Evolutionary conservation across 371 early-diverging fungal species (phyloP).

Genomic region (Rhizomucor miehei): DNA sequence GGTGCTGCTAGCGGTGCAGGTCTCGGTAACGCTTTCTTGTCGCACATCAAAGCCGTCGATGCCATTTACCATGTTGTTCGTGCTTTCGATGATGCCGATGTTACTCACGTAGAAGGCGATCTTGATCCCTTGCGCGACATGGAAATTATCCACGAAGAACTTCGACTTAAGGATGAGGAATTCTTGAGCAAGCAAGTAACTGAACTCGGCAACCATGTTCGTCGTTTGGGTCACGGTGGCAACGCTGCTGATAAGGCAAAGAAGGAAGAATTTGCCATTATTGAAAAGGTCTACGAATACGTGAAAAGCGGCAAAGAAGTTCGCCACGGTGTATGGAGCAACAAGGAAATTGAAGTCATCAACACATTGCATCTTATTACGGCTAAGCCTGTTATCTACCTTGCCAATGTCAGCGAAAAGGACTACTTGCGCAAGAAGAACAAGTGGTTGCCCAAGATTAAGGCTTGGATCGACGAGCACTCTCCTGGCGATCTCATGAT

Average conservation of each 20-base stretch:
- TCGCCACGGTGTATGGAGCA: conserved; percentile 87
- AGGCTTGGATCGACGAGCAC: conserved; percentile 90
- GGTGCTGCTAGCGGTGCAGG: conserved; percentile 92
- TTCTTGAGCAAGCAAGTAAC: conserved; percentile 71
- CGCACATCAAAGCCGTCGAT: conserved; percentile 96
- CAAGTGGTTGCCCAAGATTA: conserved; percentile 89
- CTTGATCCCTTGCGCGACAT: conserved; percentile 96
- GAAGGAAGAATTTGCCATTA: conserved; percentile 82
- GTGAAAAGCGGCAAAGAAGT: conserved; percentile 80
- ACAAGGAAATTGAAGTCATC: conserved; percentile 92
- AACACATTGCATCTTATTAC: conserved; percentile 91
- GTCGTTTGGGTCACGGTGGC: conserved; percentile 74
- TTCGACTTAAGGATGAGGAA: conserved; percentile 94
- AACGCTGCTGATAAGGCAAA: conserved; percentile 83
- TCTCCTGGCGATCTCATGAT: conserved; percentile 86
- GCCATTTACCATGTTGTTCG: conserved; percentile 99
- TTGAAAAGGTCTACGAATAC: conserved; percentile 73
- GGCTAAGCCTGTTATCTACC: conserved; percentile 97
- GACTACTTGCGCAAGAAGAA: conserved; percentile 91
- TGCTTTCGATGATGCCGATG: conserved; percentile 83
- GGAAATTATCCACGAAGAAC: conserved; percentile 95
- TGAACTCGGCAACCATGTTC: conserved; percentile 58
- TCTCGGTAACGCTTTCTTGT: conserved; percentile 98
- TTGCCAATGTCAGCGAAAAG: conserved; percentile 91
- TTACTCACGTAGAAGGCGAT: conserved; percentile 95